phyloP scores from a whole-genome alignment of 768 basidiomycete genomes.

The Hygrophoropsis aurantiaca region DNA sequence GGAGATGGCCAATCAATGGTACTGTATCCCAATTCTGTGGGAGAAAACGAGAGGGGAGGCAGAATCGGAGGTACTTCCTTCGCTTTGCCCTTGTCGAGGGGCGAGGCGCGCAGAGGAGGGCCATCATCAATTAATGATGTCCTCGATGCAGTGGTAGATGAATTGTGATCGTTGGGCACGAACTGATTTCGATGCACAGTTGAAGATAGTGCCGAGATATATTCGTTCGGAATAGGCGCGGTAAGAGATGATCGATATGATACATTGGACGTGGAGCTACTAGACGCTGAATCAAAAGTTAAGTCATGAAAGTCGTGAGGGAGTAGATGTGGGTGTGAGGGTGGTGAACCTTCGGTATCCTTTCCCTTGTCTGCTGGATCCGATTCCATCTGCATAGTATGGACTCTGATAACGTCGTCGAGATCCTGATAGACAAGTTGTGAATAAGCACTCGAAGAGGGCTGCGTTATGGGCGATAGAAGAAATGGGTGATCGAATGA shows the following conservation, averaged over 20 bases:
- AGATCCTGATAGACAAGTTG: slow-evolving; percentile 2
- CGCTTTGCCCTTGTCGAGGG: slow-evolving; percentile 55
- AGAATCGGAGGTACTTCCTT: slow-evolving; percentile 53
- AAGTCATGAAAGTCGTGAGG: not conserved
- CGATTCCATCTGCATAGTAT: too few species aligned
- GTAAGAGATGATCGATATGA: not conserved
- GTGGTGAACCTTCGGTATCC: not conserved
- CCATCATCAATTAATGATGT: slow-evolving; percentile 2
- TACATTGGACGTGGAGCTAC: not conserved
- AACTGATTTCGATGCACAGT: not conserved
- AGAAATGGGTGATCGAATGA: not conserved
- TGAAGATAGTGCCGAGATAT: not conserved
- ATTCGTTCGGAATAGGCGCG: not conserved
- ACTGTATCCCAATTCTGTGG: slow-evolving; percentile 48
- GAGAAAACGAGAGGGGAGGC: slow-evolving; percentile 64
- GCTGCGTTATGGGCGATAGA: slow-evolving; percentile 9
- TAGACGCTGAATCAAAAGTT: too few species aligned
- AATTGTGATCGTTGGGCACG: not conserved
- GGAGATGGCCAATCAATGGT: slow-evolving; percentile 39
- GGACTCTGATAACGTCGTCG: not conserved
- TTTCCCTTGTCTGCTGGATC: too few species aligned
- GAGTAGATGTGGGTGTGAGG: not conserved
- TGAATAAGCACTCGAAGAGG: slow-evolving; percentile 6
- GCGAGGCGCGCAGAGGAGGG: slow-evolving; percentile 18
- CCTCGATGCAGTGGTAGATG: not conserved